Evolutionary conservation across 2,329 filamentous ascomycete species (phyloP).

Genomic region (Claviceps arundinis): DNA sequence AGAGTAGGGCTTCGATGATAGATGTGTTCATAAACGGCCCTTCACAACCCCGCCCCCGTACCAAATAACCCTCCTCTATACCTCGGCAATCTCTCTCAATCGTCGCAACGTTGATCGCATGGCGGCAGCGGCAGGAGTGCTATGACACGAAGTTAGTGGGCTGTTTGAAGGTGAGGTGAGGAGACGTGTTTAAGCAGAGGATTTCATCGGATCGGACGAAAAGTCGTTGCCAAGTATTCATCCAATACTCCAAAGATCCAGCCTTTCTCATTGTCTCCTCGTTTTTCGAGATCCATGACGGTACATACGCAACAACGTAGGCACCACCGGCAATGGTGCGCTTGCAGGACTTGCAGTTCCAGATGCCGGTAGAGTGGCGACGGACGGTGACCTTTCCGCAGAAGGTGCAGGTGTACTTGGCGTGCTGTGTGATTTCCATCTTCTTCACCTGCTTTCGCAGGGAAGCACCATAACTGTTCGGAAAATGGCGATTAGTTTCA

Average conservation of each 20-base stretch:
- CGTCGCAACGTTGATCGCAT: slow-evolving; percentile 94
- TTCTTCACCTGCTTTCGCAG: slow-evolving; percentile 96
- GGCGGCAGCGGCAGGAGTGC: slow-evolving; percentile 83
- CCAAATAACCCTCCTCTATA: slow-evolving; percentile 41
- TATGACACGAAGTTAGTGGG: slow-evolving; percentile 22
- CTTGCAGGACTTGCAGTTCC: slow-evolving; percentile 91
- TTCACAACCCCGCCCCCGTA: slow-evolving; percentile 12
- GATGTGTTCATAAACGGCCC: slow-evolving; percentile 11
- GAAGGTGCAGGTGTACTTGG: slow-evolving; percentile 95
- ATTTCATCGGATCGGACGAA: neutral
- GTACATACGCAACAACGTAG: slow-evolving; percentile 88
- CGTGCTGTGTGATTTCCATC: slow-evolving; percentile 99
- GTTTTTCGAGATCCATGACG: neutral
- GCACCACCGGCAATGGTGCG: slow-evolving; percentile 68
- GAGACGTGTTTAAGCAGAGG: no score
- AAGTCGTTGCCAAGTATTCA: neutral
- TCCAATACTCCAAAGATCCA: neutral
- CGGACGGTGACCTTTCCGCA: slow-evolving; percentile 94
- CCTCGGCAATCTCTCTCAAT: slow-evolving; percentile 94
- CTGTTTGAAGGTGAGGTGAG: neutral
- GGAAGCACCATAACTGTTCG: slow-evolving; percentile 83
- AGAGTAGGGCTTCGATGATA: no score
- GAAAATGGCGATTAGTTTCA: neutral
- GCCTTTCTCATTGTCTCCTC: neutral
- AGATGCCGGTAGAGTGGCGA: slow-evolving; percentile 85